These are phyloP conservation scores for Tulasnella calospora DNA, from an alignment of 768 basidiomycete species.

Conservation along the genomic window DNA sequence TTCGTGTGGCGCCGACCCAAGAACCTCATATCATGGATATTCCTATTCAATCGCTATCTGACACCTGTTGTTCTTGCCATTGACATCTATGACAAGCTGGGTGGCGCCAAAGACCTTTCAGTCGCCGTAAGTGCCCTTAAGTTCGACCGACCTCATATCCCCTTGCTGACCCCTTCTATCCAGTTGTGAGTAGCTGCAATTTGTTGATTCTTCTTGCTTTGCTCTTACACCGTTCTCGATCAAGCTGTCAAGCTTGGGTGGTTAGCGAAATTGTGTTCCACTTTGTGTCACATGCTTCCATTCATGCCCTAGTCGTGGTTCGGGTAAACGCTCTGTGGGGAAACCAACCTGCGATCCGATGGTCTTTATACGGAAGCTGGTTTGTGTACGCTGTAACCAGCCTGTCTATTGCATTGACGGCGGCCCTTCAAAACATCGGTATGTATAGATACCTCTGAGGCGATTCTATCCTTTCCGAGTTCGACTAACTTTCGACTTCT, in stretches of 20 bases:
- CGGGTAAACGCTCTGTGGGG: constrained; percentile 21
- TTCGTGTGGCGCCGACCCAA: constrained; percentile 9
- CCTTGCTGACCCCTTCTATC: not conserved
- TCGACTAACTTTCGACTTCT: not conserved
- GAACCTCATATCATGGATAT: constrained; percentile 20
- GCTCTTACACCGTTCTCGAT: not conserved
- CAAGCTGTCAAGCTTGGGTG: constrained; percentile 8
- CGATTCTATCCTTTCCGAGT: not conserved
- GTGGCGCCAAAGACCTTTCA: not conserved
- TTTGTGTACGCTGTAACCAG: not conserved
- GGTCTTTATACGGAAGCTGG: not conserved
- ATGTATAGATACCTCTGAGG: not conserved
- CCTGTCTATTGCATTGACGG: not conserved
- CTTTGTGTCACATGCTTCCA: not conserved
- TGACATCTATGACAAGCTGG: constrained; percentile 18
- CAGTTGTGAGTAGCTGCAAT: not conserved
- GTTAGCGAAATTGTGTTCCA: not conserved
- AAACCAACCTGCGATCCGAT: not conserved
- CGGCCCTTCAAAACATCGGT: not conserved
- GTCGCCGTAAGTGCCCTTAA: not conserved
- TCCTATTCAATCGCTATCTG: constrained; percentile 9
- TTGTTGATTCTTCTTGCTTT: not conserved
- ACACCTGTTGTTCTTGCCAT: not conserved
- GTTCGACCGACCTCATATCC: not conserved
- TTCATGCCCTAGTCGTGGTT: constrained; percentile 17